phyloP scores from a whole-genome alignment of 176 grass and related monocot genomes.

The Raddia distichophylla region DNA sequence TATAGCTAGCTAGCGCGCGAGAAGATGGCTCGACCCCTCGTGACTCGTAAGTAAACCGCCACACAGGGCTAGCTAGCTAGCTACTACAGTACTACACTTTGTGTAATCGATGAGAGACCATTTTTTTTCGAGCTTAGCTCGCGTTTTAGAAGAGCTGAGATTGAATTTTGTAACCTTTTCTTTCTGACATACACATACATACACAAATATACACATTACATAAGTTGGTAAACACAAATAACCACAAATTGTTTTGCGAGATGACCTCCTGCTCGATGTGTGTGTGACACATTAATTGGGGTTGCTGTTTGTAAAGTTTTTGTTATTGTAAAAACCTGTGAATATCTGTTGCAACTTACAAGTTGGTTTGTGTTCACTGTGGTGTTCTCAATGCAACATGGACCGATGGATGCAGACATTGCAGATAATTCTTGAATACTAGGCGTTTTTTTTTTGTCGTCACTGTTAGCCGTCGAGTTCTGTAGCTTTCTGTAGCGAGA shows the following conservation, averaged over 20 bases:
- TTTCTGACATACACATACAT: neutral
- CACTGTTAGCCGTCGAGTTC: too few species aligned
- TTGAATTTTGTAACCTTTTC: slow-evolving; percentile 25
- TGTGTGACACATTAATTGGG: neutral
- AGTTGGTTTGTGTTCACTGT: neutral
- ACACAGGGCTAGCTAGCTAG: neutral
- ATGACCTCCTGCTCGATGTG: neutral
- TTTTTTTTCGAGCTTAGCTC: slow-evolving; percentile 56
- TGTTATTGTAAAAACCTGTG: neutral
- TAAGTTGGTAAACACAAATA: neutral
- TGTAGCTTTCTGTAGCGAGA: too few species aligned
- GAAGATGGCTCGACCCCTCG: neutral
- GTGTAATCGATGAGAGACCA: neutral
- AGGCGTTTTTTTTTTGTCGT: too few species aligned
- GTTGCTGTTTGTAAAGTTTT: neutral
- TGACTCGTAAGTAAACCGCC: slow-evolving; percentile 27
- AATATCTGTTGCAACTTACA: neutral
- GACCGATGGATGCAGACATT: neutral
- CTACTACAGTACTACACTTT: neutral
- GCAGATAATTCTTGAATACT: too few species aligned
- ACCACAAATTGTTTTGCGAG: neutral
- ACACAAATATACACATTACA: too few species aligned
- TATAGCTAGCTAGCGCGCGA: slow-evolving; percentile 30
- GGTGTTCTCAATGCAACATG: neutral
- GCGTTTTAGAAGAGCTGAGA: slow-evolving; percentile 72